Evolutionary conservation across 192 early-diverging fungal genomes (phyloP), one percentile per base, ranked within the genome.

Genomic region (Umbelopsis vinacea): DNA sequence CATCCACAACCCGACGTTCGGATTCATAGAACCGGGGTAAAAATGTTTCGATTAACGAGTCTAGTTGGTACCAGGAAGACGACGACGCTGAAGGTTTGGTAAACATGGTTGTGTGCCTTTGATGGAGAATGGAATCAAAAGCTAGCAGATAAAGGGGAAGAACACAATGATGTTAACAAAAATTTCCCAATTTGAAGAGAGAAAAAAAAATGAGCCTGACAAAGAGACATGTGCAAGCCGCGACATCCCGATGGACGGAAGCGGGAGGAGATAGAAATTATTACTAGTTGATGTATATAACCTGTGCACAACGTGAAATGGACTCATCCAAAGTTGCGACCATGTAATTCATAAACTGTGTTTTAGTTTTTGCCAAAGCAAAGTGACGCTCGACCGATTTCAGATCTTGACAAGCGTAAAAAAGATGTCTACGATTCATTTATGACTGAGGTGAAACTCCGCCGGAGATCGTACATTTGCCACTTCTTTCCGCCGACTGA

Each of bases 21-120:
- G 57, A 22, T 37, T 63, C 57, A 37, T 63, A 63, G 33, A 63
- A 63, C 33, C 57, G 26, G 17, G 57, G 57, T 6, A 63, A 37
- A 37, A 63, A 63, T 37, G 33, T 3, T 0, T 63, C 57, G 15
- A 63, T 15, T 37, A 63, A 15, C 5, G 26, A 37, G 57, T 63
- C 57, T 37, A 63, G 19, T 6, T 37, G 57, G 33, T 63, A 63
- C 57, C 57, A 63, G 24, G 57, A 38, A 29, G 57, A 35, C 11
- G 33, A 29, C 57, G 57, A 35, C 3, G 29, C 57, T 63, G 40
- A 43, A 43, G 40, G 40, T 12, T 63, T 63, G 29, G 29, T 35
- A 17, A 63, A 63, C 33, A 63, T 35, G 29, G 35, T 29, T 29
- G 29, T 54, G 8, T 26, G 22, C 26, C 40, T 43, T 29, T 29